phyloP scores from a whole-genome alignment of 2,329 filamentous ascomycete genomes.

The Sphaerulina musiva region DNA sequence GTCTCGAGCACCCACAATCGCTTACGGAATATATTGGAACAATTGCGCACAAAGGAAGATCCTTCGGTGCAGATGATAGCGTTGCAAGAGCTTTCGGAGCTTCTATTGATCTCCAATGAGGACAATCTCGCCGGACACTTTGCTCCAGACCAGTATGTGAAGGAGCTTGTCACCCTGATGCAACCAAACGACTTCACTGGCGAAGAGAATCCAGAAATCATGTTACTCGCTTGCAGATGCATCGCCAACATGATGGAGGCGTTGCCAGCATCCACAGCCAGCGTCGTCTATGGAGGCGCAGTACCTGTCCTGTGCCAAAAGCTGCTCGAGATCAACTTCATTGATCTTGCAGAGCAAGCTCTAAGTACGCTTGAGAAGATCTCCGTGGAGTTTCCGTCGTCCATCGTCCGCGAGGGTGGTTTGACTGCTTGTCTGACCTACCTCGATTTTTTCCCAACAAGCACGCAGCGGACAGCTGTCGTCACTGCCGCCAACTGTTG shows the following conservation, averaged over 20 bases:
- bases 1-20: conserved; percentile 78
- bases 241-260: conserved; percentile 98
- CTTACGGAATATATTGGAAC: conserved; percentile 56
- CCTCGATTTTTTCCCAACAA: conserved; percentile 94
- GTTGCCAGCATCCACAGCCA: conserved; percentile 81
- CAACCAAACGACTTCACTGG: conserved; percentile 71
- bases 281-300: conserved; percentile 94
- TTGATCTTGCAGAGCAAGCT: conserved; percentile 94
- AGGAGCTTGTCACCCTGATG: conserved; percentile 89
- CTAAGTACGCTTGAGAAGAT: conserved; percentile 96
- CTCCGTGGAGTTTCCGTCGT: conserved; percentile 87
- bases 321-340: conserved; percentile 90
- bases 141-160: conserved; percentile 87
- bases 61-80: conserved; percentile 84
- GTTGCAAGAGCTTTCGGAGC: conserved; percentile 85
- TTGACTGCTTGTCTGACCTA: conserved; percentile 93
- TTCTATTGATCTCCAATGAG: conserved; percentile 89
- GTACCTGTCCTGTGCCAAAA: conserved; percentile 94
- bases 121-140: conserved; percentile 95
- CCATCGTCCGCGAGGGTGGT: conserved; percentile 92
- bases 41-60: conserved; percentile 74
- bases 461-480: conserved; percentile 91
- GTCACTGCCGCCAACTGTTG: conserved; percentile 98
- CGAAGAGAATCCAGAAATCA: conserved; percentile 91
- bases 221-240: conserved; percentile 92